phyloP scores from a whole-genome alignment of 1,139 yeast species.

The Meyerozyma sp. region DNA sequence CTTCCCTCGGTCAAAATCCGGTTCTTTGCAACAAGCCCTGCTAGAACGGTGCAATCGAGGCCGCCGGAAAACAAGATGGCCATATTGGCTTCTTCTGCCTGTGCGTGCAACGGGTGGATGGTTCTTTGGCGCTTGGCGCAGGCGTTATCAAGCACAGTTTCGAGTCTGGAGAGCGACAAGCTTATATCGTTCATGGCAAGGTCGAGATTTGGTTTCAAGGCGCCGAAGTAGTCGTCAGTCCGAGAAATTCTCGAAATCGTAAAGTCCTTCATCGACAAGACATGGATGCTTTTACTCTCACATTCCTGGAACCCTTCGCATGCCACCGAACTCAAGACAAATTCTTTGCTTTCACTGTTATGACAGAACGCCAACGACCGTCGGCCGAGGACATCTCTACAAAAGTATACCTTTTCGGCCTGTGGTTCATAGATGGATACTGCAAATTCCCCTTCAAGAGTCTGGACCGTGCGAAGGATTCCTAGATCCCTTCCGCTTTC shows the following conservation, averaged over 20 bases:
- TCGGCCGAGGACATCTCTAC: slow-evolving; percentile 79
- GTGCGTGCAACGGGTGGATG: slow-evolving; percentile 49
- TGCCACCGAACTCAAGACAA: slow-evolving; percentile 47
- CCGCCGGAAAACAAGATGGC: slow-evolving; percentile 91
- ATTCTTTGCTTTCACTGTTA: slow-evolving; percentile 18
- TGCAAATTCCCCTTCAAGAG: slow-evolving; percentile 80
- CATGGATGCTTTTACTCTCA: slow-evolving; percentile 41
- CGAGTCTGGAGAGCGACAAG: neutral
- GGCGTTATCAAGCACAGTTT: slow-evolving; percentile 25
- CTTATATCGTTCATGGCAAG: neutral
- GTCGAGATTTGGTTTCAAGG: neutral
- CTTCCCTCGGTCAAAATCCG: slow-evolving; percentile 4
- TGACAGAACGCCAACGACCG: slow-evolving; percentile 58
- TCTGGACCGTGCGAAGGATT: slow-evolving; percentile 26
- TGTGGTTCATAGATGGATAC: slow-evolving; percentile 42
- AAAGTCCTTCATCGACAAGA: slow-evolving; percentile 23
- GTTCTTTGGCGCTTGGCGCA: slow-evolving; percentile 49
- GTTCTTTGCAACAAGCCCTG: slow-evolving; percentile 37
- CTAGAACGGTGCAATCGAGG: slow-evolving; percentile 80
- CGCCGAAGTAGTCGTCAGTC: neutral
- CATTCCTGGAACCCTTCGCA: slow-evolving; percentile 44
- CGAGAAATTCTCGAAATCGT: slow-evolving; percentile 10
- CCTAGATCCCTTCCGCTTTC: slow-evolving; percentile 17
- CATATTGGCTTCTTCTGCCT: slow-evolving; percentile 28
- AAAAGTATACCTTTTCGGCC: slow-evolving; percentile 54